Evolutionary conservation across 2,329 filamentous ascomycete species (phyloP).

Genomic region (Claviceps paspali): DNA sequence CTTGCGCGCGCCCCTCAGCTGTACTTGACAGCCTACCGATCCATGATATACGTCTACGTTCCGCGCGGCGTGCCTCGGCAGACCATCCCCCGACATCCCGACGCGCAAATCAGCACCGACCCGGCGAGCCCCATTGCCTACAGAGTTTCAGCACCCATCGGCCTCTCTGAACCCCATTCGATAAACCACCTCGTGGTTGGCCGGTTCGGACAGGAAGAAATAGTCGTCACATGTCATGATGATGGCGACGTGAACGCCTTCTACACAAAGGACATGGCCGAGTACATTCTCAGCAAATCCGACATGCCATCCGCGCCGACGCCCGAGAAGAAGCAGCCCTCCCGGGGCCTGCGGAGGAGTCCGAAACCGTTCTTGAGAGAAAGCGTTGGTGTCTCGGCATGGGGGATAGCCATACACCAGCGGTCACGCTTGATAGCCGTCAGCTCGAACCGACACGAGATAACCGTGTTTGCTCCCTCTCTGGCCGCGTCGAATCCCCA

Average conservation of each 20-base stretch:
- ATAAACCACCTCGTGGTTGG: constrained; percentile 57
- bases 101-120: constrained; percentile 35
- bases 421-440: constrained; percentile 75
- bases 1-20: no score
- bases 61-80: constrained; percentile 31
- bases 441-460: constrained; percentile 53
- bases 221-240: constrained; percentile 53
- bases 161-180: constrained; percentile 36
- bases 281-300: constrained; percentile 22
- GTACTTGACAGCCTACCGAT: constrained; percentile 44
- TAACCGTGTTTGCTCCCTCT: constrained; percentile 37
- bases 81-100: constrained; percentile 30
- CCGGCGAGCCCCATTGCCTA: constrained; percentile 23
- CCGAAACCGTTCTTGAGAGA: constrained; percentile 50
- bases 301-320: constrained; percentile 1
- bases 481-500: constrained; percentile 10
- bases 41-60: constrained; percentile 41
- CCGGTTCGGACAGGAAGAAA: constrained; percentile 53
- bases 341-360: neutral
- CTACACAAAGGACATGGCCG: constrained; percentile 39
- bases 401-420: constrained; percentile 75
- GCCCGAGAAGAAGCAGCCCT: constrained; percentile 3
- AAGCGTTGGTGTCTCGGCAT: constrained; percentile 66
- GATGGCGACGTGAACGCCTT: constrained; percentile 64
- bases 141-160: constrained; percentile 36